These are phyloP conservation scores for Rhizophagus clarus DNA, from an alignment of 192 early-diverging fungal species.

Conservation along the genomic window DNA sequence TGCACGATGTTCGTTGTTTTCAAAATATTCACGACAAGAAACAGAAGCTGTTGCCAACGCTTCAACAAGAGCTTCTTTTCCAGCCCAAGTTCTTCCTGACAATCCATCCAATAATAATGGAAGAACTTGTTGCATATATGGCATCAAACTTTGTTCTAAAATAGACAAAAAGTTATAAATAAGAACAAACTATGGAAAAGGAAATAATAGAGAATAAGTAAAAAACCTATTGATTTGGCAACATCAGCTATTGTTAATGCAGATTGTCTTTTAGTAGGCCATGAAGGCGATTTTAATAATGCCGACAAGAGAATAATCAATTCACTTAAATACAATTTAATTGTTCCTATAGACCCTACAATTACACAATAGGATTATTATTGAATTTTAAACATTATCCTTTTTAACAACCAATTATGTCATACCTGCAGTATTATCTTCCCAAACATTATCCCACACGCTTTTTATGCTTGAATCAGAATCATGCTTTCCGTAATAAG, in stretches of 20 bases:
- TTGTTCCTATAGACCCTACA: conserved; percentile 54
- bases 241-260: conserved; percentile 67
- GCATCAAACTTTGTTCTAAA: conserved; percentile 39
- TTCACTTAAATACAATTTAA: conserved; percentile 67
- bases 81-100: conserved; percentile 75
- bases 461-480: conserved; percentile 52
- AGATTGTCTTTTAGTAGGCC: conserved; percentile 78
- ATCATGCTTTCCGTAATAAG: conserved; percentile 72
- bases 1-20: conserved; percentile 4
- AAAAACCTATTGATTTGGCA: conserved; percentile 50
- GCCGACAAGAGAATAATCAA: conserved; percentile 56
- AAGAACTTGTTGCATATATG: conserved; percentile 51
- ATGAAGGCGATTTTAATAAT: conserved; percentile 65
- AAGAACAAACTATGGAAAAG: background rate
- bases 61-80: conserved; percentile 77
- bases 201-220: background rate
- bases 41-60: conserved; percentile 58
- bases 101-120: conserved; percentile 66
- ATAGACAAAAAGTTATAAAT: background rate
- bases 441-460: conserved; percentile 77
- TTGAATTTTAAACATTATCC: background rate
- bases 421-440: conserved; percentile 69
- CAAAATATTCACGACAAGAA: conserved; percentile 56
- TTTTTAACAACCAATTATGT: background rate
- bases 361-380: background rate